Base-by-base conservation (phyloP, 2,329 filamentous ascomycete species). In the Aspergillus aculeatus region DNA sequence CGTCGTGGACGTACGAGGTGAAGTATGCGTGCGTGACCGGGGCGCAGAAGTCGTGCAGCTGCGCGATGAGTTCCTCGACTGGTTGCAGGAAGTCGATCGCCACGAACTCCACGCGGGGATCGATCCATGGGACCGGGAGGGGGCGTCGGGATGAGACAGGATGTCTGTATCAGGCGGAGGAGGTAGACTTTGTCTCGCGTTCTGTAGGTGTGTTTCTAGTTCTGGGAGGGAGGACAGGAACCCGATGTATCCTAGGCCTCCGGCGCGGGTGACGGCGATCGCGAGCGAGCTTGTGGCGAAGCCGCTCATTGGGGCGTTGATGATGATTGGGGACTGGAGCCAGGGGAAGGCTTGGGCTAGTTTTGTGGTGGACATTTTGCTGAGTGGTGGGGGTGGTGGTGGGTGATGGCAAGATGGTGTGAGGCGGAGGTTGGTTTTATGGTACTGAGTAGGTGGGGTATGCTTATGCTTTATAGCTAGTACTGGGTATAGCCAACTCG, bases 21-120 rank as follows among this genome's bases (percentile, higher is more conserved):
- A 72, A 76, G 61, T 66, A 76, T 2, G 72, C 69, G 50, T 76
- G 73, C 0, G 73, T 75, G 5, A 75, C 70, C 12, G 67, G 62
- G 0, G 47, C 54, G 35, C 71, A 75, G 31, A 62, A 38, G 0
- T 56, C 19, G 24, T 47, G 51, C 54, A 75, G 55, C 7, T 57
- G 47, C 1, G 47, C 44, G 3, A 62, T 57, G 5, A 75, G 63
- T 4, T 54, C 54, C 4, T 69, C 62, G 2, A 64, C 54, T 0
- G 61, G 48, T 0, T 63, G 50, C 11, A 66, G 57, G 59, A 74
- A 75, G 52, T 76, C 74, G 1, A 73, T 51, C 0, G 73, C 69
- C 3, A 76, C 53, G 53, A 73, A 75, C 19, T 69, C 54, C 11
- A 76, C 64, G 0, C 73, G 68, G 6, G 70, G 64, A 60, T 74